These are phyloP conservation scores for Cystofilobasidium bisporidii DNA, from an alignment of 768 basidiomycete species.

Conservation along the genomic window DNA sequence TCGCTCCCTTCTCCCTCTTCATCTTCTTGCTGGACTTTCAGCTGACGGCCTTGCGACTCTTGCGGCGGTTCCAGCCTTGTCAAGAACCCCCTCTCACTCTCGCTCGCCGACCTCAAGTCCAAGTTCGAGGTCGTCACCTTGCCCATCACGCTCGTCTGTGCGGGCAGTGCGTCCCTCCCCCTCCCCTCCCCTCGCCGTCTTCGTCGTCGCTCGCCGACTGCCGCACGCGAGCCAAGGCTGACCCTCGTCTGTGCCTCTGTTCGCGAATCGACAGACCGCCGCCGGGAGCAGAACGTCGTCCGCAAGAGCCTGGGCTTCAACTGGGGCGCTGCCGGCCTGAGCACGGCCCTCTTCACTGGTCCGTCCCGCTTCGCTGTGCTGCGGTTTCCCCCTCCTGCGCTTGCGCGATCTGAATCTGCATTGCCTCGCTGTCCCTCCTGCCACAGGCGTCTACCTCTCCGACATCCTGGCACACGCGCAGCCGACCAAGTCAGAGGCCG, in stretches of 20 bases:
- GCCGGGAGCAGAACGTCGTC: slow-evolving; percentile 59
- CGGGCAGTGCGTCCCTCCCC: slow-evolving; percentile 44
- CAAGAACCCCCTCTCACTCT: slow-evolving; percentile 36
- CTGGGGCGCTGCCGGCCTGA: slow-evolving; percentile 37
- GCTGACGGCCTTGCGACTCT: no score
- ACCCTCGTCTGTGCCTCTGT: neutral
- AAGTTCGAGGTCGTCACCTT: slow-evolving; percentile 51
- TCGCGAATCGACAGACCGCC: slow-evolving; percentile 43
- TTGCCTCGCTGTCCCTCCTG: neutral
- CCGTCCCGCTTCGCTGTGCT: neutral
- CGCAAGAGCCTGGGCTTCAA: slow-evolving; percentile 47
- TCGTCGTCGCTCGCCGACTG: neutral
- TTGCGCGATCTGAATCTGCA: no score
- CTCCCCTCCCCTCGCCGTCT: neutral
- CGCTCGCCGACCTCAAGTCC: slow-evolving; percentile 45
- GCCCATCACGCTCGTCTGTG: slow-evolving; percentile 56
- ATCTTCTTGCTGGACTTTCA: no score
- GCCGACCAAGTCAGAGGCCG: slow-evolving; percentile 7
- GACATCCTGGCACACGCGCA: slow-evolving; percentile 49
- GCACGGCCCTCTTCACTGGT: slow-evolving; percentile 54
- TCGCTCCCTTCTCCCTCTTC: slow-evolving; percentile 1
- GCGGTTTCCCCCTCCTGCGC: neutral
- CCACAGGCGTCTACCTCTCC: slow-evolving; percentile 44
- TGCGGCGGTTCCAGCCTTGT: slow-evolving; percentile 20
- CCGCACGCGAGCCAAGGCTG: no score